Percentiles rank a stretch among this genome's conserved stretches.
These are phyloP conservation scores for Chaetomium cochliodes DNA, from an alignment of 495 filamentous ascomycete species.

Conservation along the genomic window DNA sequence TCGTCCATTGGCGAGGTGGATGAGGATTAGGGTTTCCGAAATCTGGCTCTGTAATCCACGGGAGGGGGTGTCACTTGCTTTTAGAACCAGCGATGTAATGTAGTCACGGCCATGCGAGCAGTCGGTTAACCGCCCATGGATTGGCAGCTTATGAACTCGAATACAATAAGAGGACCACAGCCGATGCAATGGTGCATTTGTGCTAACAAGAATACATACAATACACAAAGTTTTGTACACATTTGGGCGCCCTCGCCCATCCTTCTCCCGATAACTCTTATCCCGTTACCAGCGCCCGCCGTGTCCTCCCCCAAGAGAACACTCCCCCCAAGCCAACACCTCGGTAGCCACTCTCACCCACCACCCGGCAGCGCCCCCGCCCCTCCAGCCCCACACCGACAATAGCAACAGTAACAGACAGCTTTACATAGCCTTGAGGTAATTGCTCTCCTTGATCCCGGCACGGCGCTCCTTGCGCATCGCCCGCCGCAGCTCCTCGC, in stretches of 20 bases:
- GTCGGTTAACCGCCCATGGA: not conserved
- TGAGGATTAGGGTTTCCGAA: constrained; percentile 32
- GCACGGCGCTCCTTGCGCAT: constrained; percentile 71
- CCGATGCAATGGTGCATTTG: constrained; percentile 11
- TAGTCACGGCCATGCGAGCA: not conserved
- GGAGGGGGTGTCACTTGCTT: not conserved
- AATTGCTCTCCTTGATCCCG: constrained; percentile 89
- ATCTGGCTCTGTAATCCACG: not conserved
- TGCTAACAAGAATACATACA: constrained; percentile 20
- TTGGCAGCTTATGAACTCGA: not conserved
- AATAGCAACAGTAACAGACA: not conserved
- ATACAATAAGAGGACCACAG: not conserved
- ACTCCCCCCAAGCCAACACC: not conserved
- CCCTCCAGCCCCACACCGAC: not conserved
- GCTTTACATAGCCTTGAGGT: constrained; percentile 74
- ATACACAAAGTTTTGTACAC: constrained; percentile 22
- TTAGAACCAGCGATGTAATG: not conserved
- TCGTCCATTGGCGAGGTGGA: constrained; percentile 50
- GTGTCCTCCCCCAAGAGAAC: not conserved
- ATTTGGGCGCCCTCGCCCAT: not conserved
- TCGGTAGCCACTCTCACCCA: not conserved
- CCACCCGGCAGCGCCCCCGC: not conserved
- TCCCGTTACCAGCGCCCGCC: not conserved
- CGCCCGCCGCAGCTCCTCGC: constrained; percentile 64
- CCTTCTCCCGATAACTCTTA: not conserved